Percentiles rank a stretch among this genome's conserved stretches.
Conservation (phyloP, 257 asterid species). For the Solanum chmielewskii region DNA sequence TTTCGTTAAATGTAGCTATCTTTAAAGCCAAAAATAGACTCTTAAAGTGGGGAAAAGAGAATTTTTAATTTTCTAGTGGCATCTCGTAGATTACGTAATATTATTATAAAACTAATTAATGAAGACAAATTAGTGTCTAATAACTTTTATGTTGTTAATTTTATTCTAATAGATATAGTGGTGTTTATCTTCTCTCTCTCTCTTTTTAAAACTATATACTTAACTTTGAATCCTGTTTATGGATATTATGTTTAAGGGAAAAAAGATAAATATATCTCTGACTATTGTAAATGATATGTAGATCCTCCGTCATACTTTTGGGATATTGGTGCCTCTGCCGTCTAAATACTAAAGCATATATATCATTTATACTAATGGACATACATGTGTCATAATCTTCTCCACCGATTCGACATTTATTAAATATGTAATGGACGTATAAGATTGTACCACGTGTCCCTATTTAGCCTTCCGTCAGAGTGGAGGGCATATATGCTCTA, state of each 20-base stretch:
- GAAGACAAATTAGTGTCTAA: background rate
- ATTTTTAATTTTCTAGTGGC: background rate
- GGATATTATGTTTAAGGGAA: background rate
- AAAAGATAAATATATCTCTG: fast-evolving
- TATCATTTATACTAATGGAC: no score
- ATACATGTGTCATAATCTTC: no score
- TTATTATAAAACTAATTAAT: background rate
- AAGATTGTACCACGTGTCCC: no score
- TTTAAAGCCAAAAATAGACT: background rate
- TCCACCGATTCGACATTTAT: no score
- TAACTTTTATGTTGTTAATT: background rate
- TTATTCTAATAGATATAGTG: background rate
- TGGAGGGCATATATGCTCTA: no score
- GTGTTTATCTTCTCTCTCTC: background rate
- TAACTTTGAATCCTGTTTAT: background rate
- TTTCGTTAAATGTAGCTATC: background rate
- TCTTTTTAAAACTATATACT: background rate
- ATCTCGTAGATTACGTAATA: background rate
- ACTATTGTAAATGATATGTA: no score
- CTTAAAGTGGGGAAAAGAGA: background rate
- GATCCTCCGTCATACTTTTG: fast-evolving
- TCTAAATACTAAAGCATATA: no score
- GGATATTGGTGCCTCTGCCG: fast-evolving
- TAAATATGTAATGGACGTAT: fast-evolving
- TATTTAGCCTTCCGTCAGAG: no score